phyloP scores from a whole-genome alignment of 495 filamentous ascomycete genomes.

The Lasiosphaeria ovina region DNA sequence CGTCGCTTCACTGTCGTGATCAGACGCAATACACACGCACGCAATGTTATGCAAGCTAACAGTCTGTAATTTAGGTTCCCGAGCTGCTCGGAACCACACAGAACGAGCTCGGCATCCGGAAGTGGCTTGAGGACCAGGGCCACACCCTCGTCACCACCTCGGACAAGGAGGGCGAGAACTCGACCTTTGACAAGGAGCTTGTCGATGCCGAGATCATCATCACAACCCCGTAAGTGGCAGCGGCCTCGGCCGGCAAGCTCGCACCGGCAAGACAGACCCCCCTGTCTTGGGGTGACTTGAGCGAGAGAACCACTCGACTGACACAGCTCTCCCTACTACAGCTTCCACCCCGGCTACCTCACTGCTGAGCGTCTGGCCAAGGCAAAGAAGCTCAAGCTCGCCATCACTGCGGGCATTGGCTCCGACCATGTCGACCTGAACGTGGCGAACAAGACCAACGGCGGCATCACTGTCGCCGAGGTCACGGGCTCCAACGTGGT shows the following conservation, averaged over 20 bases:
- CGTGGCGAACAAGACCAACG: conserved; percentile 97
- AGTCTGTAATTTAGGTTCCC: conserved; percentile 57
- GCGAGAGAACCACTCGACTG: background rate
- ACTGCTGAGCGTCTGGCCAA: conserved; percentile 94
- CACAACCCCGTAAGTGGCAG: conserved; percentile 78
- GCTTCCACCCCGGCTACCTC: conserved; percentile 98
- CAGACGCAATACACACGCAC: background rate
- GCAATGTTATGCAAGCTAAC: conserved; percentile 6
- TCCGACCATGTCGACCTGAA: conserved; percentile 98
- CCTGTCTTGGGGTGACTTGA: no score
- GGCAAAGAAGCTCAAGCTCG: conserved; percentile 98
- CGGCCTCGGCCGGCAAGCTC: no score
- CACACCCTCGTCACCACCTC: conserved; percentile 96
- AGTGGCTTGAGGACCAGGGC: conserved; percentile 94
- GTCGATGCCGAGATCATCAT: conserved; percentile 98
- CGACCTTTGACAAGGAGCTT: conserved; percentile 89
- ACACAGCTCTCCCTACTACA: conserved; percentile 29
- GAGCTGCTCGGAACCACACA: conserved; percentile 89
- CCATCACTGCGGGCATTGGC: conserved; percentile 94
- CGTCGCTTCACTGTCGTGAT: background rate
- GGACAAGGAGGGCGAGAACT: conserved; percentile 91
- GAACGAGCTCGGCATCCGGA: conserved; percentile 93
- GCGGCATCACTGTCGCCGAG: conserved; percentile 94
- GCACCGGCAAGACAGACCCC: no score
- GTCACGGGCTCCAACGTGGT: conserved; percentile 94